Evolutionary conservation across 75 land plant species (phyloP), one percentile per base, ranked within the genome.

Genomic region (Pseudotsuga menziesii): DNA sequence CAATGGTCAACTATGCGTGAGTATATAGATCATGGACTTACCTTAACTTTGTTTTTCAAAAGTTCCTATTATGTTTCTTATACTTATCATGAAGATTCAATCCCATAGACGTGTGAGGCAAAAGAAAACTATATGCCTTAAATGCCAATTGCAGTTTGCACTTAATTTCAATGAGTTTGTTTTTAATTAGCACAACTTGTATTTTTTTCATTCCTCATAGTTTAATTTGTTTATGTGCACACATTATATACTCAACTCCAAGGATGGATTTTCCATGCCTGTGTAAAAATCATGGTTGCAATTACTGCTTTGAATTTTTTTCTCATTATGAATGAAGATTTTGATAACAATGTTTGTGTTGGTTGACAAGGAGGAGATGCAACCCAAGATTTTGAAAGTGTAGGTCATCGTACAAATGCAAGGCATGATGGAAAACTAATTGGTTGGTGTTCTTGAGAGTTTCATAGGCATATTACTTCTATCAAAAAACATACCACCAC

Each of bases 341-440:
- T 35, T 69, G 52, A 69, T 39, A 44, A 0, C 9, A 36, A 6
- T 39, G 72, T 69, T 52, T 69, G 72, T 69, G 52, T 8, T 69
- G 72, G 23, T 9, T 60, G 61, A 54, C 32, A 75, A 81, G 83
- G 83, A 58, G 79, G 80, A 59, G 83, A 82, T 78, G 83, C 82
- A 55, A 82, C 83, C 7, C 56, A 69, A 56, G 83, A 82, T 72
- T 82, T 82, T 77, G 82, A 82, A 56, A 59, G 72, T 69, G 75
- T 82, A 15, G 83, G 83, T 22, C 83, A 82, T 75, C 78, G 83
- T 55, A 41, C 14, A 48, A 48, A 52, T 26, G 83, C 83, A 56
- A 54, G 83, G 59, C 16, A 29, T 82, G 82, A 69, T 82, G 81
- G 59, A 78, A 7, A 41, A 14, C 41, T 82, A 82, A 48, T 61